Evolutionary conservation across 331 rosid genomes (phyloP), one percentile per base, ranked within the genome.

Genomic region (Phaseolus coccineus): DNA sequence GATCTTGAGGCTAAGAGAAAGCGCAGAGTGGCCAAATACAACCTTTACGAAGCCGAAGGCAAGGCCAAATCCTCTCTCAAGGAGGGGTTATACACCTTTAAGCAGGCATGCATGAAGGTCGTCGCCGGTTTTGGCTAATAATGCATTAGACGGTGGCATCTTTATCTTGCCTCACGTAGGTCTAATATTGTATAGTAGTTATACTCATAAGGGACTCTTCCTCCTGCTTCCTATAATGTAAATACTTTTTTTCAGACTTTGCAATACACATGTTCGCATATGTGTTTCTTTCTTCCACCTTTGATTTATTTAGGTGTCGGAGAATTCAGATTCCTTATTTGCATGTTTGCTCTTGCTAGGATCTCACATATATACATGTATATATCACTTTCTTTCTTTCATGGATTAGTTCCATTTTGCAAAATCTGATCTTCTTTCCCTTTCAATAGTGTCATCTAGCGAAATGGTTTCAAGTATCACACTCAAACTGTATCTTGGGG

Each of bases 1-100:
- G 84, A 86, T 27, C 76, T 82, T 0, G 91, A 94, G 57, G 0
- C 22, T 24, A 87, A 85, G 87, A 82, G 97, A 73, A 84, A 78
- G 22, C 75, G 82, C 6, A 77, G 97, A 4, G 87, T 90, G 12
- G 84, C 87, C 0, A 83, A 56, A 51, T 93, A 91, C 71, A 91
- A 85, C 78, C 44, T 82, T 10, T 93, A 90, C 4, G 81, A 78
- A 31, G 81, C 85, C 0, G 88, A 88, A 77, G 93, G 89, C 40
- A 87, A 78, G 74, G 33, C 85, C 48, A 89, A 85, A 83, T 31
- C 39, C 52, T 85, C 92, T 27, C 42, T 91, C 59, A 83, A 84
- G 78, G 83, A 83, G 66, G 89, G 93, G 6, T 57, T 83, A 55
- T 75, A 71, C 5, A 82, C 84, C 88, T 6, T 93, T 59, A 85